phyloP scores from a whole-genome alignment of 148 eudicot genomes.

The Dysphania ambrosioides region DNA sequence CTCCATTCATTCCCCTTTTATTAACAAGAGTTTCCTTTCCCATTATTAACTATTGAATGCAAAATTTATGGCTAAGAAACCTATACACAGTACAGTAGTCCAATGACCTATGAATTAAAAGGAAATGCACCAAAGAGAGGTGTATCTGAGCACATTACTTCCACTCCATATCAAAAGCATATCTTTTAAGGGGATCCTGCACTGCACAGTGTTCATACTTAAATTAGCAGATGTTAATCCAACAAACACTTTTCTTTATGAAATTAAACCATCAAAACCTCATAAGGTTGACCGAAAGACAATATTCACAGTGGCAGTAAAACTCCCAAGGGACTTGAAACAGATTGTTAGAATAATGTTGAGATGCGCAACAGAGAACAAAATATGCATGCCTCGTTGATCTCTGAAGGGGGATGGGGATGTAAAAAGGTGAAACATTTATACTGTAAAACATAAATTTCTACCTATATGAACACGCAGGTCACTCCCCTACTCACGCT shows the following conservation, averaged over 20 bases:
- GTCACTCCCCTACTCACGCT: background rate
- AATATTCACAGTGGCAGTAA: background rate
- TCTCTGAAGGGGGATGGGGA: too few relatives aligned
- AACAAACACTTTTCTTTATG: background rate
- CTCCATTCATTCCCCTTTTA: slow-evolving; percentile 19
- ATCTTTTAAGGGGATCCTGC: background rate
- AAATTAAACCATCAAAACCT: background rate
- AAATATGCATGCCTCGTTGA: background rate
- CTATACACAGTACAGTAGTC: background rate
- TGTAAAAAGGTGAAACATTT: background rate
- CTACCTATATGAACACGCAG: background rate
- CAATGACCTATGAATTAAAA: background rate
- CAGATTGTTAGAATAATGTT: background rate
- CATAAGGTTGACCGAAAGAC: background rate
- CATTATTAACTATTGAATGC: slow-evolving; percentile 36
- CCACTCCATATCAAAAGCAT: background rate
- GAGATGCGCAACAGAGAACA: background rate
- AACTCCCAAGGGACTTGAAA: background rate
- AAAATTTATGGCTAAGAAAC: slow-evolving; percentile 1
- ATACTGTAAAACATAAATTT: background rate
- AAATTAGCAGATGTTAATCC: background rate
- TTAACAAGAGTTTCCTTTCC: slow-evolving; percentile 20
- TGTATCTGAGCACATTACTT: background rate
- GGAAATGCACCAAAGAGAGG: background rate
- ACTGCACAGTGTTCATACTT: background rate